Conservation (phyloP, 495 filamentous ascomycete genomes). For the Penicillium waksmanii region DNA sequence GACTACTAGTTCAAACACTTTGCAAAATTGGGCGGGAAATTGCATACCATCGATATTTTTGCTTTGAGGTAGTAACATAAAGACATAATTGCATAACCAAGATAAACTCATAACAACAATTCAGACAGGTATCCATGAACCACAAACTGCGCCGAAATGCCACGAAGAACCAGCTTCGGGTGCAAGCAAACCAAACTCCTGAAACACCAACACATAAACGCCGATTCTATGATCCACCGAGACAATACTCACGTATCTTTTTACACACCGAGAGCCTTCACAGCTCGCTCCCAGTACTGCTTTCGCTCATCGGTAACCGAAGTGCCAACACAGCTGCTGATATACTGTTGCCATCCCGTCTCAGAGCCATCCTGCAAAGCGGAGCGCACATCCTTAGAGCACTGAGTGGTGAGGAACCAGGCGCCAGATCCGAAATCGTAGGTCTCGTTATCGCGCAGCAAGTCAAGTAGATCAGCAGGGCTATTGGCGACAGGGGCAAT, state of each 20-base stretch:
- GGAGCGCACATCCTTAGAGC: conserved; percentile 45
- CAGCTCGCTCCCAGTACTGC: conserved; percentile 58
- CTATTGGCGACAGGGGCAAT: conserved; percentile 39
- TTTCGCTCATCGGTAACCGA: conserved; percentile 50
- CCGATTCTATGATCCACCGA: not conserved
- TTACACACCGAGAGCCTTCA: conserved; percentile 37
- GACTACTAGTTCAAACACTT: no score
- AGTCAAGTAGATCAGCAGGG: conserved; percentile 53
- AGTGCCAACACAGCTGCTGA: conserved; percentile 65
- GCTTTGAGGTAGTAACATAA: no score
- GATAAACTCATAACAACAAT: no score
- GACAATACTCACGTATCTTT: not conserved
- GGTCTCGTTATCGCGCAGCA: conserved; percentile 59
- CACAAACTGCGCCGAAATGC: not conserved
- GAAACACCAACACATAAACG: not conserved
- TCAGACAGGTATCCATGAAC: no score
- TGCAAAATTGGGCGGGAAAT: no score
- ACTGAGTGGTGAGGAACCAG: conserved; percentile 76
- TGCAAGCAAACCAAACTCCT: not conserved
- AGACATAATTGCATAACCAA: no score
- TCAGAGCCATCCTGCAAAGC: conserved; percentile 55
- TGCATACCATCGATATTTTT: no score
- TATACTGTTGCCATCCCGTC: conserved; percentile 63
- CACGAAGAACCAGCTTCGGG: conserved; percentile 22
- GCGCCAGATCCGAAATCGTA: conserved; percentile 74